Percentiles rank a stretch among this genome's conserved stretches.
Evolutionary conservation across 441 rosid genomes (phyloP).

Genomic region (Pelargonium citronellum): DNA sequence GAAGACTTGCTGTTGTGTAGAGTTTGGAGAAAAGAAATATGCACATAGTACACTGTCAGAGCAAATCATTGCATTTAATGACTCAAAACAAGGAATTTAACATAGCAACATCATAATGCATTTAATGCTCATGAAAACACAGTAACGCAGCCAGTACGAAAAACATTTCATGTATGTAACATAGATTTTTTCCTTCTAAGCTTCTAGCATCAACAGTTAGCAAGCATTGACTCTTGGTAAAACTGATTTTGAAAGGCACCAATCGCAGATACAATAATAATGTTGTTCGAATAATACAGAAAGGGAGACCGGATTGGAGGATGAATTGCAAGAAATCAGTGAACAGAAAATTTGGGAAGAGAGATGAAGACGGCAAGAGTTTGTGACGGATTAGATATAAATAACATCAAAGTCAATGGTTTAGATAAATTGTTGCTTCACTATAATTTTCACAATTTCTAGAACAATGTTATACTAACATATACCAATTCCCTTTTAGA

Average conservation of each 20-base stretch:
- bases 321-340: neutral
- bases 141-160: neutral
- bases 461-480: neutral
- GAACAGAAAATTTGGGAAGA: neutral
- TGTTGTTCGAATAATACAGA: neutral
- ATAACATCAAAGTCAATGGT: neutral
- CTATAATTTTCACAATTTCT: neutral
- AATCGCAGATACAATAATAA: neutral
- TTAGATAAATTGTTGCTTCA: neutral
- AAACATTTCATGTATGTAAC: neutral
- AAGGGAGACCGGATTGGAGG: neutral
- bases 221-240: neutral
- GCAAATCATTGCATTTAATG: neutral
- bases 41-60: neutral
- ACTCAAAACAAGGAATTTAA: neutral
- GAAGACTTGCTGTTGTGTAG: too few species aligned
- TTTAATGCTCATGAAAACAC: neutral
- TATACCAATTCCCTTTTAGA: neutral
- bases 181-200: neutral
- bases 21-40: too few species aligned
- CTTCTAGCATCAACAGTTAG: slow-evolving; percentile 1
- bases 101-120: too few species aligned
- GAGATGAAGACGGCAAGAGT: neutral
- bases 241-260: neutral
- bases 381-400: neutral